Conservation (phyloP, 2,329 filamentous ascomycete genomes). For the Dryadomyces quercivorus region DNA sequence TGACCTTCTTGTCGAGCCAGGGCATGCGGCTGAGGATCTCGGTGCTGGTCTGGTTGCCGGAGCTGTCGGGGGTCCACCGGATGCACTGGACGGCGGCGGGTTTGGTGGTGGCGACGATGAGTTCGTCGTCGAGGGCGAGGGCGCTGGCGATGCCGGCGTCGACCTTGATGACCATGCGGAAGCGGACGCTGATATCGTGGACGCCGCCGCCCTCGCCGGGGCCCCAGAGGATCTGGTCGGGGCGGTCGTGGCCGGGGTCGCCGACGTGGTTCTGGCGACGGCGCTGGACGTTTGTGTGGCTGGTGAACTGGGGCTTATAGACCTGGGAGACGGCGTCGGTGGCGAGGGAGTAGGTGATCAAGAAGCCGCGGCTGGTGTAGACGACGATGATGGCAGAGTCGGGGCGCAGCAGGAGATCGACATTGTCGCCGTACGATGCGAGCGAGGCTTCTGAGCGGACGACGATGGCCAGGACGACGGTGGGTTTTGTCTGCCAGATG, state of each 20-base stretch:
- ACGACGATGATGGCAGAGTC: constrained; percentile 89
- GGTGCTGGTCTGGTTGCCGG: constrained; percentile 75
- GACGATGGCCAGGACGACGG: constrained; percentile 75
- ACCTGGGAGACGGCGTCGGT: constrained; percentile 72
- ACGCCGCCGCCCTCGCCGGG: constrained; percentile 74
- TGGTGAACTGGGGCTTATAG: constrained; percentile 71
- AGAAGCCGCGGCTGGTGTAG: constrained; percentile 71
- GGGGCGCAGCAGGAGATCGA: constrained; percentile 73
- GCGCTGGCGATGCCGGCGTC: constrained; percentile 87
- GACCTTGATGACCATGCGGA: constrained; percentile 95
- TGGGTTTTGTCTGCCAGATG: constrained; percentile 97
- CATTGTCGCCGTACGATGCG: constrained; percentile 72
- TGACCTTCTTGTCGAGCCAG: constrained; percentile 69
- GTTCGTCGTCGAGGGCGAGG: constrained; percentile 80
- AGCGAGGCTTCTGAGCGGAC: constrained; percentile 72
- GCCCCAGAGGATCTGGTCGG: constrained; percentile 56
- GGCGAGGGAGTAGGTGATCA: constrained; percentile 89
- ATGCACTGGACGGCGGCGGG: constrained; percentile 96
- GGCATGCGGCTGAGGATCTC: constrained; percentile 79
- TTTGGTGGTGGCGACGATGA: constrained; percentile 82
- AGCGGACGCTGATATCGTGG: constrained; percentile 77
- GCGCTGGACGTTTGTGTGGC: constrained; percentile 50
- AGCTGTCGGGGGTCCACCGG: constrained; percentile 76
- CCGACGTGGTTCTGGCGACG: constrained; percentile 49
- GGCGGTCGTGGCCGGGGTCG: constrained; percentile 38